Conservation (phyloP, 2,329 filamentous ascomycete genomes). For the Phaeosphaeria sp. region DNA sequence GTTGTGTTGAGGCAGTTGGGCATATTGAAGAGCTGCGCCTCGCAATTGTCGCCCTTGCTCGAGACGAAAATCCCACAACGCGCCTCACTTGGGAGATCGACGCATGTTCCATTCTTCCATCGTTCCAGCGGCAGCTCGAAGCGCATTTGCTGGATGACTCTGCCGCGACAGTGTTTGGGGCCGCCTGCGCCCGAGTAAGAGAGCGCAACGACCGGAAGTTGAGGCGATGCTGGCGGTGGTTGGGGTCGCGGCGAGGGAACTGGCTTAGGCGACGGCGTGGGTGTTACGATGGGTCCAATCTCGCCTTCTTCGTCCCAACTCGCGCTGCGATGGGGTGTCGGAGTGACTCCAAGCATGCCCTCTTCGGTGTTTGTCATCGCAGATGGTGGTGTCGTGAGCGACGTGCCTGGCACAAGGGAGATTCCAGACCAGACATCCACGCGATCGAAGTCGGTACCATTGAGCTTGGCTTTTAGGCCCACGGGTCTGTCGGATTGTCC, state of each 20-base stretch:
- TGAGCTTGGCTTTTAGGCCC: constrained; percentile 32
- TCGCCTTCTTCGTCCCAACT: constrained; percentile 31
- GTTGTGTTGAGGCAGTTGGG: constrained; percentile 36
- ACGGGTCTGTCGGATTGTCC: constrained; percentile 21
- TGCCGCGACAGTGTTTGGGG: constrained; percentile 45
- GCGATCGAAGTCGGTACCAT: constrained; percentile 38
- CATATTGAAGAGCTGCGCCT: constrained; percentile 43
- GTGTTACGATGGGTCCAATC: constrained; percentile 25
- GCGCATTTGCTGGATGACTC: constrained; percentile 30
- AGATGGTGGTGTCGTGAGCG: constrained; percentile 15
- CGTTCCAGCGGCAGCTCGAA: constrained; percentile 30
- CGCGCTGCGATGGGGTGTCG: constrained; percentile 17
- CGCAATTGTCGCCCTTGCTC: constrained; percentile 43
- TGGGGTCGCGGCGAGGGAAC: constrained; percentile 13
- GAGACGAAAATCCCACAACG: constrained; percentile 44
- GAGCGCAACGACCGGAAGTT: constrained; percentile 40
- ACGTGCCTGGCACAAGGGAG: constrained; percentile 18
- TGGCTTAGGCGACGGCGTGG: constrained; percentile 17
- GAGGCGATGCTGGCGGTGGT: constrained; percentile 11
- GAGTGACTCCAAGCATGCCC: constrained; percentile 32
- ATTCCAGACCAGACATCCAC: constrained; percentile 33
- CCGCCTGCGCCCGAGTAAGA: constrained; percentile 42
- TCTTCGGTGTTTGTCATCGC: constrained; percentile 26
- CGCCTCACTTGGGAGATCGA: constrained; percentile 39
- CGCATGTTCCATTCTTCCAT: constrained; percentile 41